Conservation (phyloP, 371 early-diverging fungal genomes). For the Zancudomyces culisetae region DNA sequence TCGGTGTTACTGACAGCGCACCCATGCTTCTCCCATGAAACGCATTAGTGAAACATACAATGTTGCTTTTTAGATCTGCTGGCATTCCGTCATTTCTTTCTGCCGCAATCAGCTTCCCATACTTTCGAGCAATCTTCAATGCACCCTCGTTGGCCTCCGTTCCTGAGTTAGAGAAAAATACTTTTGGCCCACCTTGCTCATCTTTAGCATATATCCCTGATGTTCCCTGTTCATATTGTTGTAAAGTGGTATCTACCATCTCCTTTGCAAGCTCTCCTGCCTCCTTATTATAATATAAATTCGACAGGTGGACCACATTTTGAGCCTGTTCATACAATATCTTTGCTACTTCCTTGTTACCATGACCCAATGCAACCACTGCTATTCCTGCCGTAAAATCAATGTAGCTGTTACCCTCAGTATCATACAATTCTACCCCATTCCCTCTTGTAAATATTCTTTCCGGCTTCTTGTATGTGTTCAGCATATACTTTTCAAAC, state of each 20-base stretch:
- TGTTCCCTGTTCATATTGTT: slow-evolving; percentile 17
- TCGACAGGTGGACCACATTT: slow-evolving; percentile 55
- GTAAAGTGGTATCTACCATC: slow-evolving; percentile 36
- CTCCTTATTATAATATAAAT: slow-evolving; percentile 64
- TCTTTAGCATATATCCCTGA: slow-evolving; percentile 17
- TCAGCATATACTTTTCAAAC: slow-evolving; percentile 40
- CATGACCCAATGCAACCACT: slow-evolving; percentile 74
- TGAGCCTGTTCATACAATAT: slow-evolving; percentile 57
- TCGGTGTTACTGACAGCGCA: slow-evolving; percentile 75
- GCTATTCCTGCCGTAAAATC: slow-evolving; percentile 84
- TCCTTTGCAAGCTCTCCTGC: slow-evolving; percentile 49
- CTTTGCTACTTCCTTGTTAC: slow-evolving; percentile 41
- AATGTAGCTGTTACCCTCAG: slow-evolving; percentile 40
- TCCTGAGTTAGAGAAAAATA: slow-evolving; percentile 79
- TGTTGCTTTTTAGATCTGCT: slow-evolving; percentile 20
- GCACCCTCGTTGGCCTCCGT: slow-evolving; percentile 87
- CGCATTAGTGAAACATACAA: slow-evolving; percentile 66
- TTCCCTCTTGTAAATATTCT: slow-evolving; percentile 48
- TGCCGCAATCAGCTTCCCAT: slow-evolving; percentile 40
- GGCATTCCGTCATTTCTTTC: slow-evolving; percentile 16
- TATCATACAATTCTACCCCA: slow-evolving; percentile 53
- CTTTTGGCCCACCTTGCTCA: slow-evolving; percentile 29
- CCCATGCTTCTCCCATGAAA: slow-evolving; percentile 94
- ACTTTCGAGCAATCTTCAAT: slow-evolving; percentile 83
- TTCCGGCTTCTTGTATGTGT: slow-evolving; percentile 40